These are phyloP conservation scores for Syncephalastrum contaminatum DNA, from an alignment of 371 early-diverging fungal species.

Conservation along the genomic window DNA sequence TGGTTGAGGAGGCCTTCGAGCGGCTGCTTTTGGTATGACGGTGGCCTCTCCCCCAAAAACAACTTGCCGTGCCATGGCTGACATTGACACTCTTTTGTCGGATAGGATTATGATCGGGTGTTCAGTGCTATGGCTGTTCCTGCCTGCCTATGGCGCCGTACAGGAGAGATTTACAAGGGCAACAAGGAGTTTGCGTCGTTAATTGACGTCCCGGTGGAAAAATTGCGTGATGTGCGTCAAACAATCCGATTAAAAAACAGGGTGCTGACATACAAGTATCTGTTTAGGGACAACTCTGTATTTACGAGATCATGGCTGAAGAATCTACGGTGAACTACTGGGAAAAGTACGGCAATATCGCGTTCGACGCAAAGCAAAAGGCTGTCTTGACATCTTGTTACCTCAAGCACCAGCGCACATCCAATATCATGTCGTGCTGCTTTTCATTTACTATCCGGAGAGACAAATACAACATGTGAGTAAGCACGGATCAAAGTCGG, in stretches of 20 bases:
- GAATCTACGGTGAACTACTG: slow-evolving; percentile 81
- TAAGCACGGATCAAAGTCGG: background rate
- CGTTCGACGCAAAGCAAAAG: slow-evolving; percentile 93
- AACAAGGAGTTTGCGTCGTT: slow-evolving; percentile 93
- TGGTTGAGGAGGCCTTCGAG: slow-evolving; percentile 94
- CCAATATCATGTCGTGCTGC: slow-evolving; percentile 73
- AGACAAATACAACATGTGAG: slow-evolving; percentile 82
- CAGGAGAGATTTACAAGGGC: slow-evolving; percentile 94
- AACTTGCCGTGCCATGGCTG: too few relatives aligned
- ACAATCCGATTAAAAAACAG: background rate
- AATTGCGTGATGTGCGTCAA: slow-evolving; percentile 64
- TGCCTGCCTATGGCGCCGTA: slow-evolving; percentile 92
- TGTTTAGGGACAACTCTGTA: slow-evolving; percentile 60
- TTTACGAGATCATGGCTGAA: slow-evolving; percentile 87
- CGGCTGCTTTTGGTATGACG: slow-evolving; percentile 72
- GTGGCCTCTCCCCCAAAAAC: too few relatives aligned
- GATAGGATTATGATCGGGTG: slow-evolving; percentile 85
- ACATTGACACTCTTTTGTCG: slow-evolving; percentile 1
- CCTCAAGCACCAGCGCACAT: slow-evolving; percentile 56
- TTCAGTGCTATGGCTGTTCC: slow-evolving; percentile 94
- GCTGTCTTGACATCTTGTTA: slow-evolving; percentile 90
- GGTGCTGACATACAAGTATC: background rate
- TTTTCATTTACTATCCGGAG: slow-evolving; percentile 93
- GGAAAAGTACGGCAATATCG: slow-evolving; percentile 94
- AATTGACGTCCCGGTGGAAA: slow-evolving; percentile 80